These are phyloP conservation scores for Rehmannia glutinosa DNA, from an alignment of 257 asterid species.

Conservation along the genomic window DNA sequence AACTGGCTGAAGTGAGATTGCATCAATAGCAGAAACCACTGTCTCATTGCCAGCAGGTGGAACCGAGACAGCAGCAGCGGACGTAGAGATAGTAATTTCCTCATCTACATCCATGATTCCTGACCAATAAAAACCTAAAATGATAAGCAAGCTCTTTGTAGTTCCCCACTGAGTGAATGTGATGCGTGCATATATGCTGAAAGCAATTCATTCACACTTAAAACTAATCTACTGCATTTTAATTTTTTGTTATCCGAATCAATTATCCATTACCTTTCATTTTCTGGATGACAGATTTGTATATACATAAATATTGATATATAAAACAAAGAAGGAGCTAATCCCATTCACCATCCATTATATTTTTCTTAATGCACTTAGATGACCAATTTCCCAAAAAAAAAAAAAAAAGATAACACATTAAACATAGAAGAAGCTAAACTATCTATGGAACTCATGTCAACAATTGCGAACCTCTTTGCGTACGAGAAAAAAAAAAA, in stretches of 20 bases:
- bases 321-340: background rate
- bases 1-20: constrained; percentile 38
- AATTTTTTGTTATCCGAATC: background rate
- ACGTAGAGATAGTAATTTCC: constrained; percentile 35
- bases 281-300: background rate
- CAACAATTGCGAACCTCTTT: background rate
- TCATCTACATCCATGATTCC: constrained; percentile 62
- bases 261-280: background rate
- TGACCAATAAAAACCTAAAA: constrained; percentile 8
- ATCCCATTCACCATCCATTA: background rate
- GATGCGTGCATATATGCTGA: no score
- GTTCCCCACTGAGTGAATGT: background rate
- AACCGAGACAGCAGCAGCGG: constrained; percentile 29
- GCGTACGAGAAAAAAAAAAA: background rate
- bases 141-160: background rate
- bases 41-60: constrained; percentile 35
- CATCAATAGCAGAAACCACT: constrained; percentile 40
- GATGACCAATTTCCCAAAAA: background rate
- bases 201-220: no score
- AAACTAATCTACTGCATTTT: background rate
- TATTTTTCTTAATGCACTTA: background rate
- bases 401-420: background rate
- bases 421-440: background rate
- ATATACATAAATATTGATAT: background rate
- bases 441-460: background rate